Evolutionary conservation across 208 protist genomes (phyloP).

Genomic region (Wallacemonas collosoma): DNA sequence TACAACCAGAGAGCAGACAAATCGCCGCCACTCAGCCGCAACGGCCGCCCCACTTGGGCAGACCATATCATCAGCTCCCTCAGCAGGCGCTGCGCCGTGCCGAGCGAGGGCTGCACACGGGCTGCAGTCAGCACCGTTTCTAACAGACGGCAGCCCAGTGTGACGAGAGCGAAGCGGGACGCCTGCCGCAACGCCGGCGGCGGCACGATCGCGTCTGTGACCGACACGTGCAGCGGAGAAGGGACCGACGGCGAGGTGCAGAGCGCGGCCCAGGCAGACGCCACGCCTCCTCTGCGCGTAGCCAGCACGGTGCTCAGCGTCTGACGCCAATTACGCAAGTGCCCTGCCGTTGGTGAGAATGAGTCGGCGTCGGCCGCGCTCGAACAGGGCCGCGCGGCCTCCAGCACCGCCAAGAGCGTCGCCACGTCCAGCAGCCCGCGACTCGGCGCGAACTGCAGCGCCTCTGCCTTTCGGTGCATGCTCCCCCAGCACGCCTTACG

Average conservation of each 20-base stretch:
- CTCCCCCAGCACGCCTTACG: conserved; percentile 38
- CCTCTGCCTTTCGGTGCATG: conserved; percentile 57
- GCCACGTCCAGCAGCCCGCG: conserved; percentile 58
- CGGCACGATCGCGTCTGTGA: too few relatives aligned
- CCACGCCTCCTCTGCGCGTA: not conserved
- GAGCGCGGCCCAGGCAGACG: conserved; percentile 22
- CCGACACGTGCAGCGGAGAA: too few relatives aligned
- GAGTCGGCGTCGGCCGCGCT: conserved; percentile 5
- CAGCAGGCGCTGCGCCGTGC: conserved; percentile 29
- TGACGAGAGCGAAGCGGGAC: conserved; percentile 43
- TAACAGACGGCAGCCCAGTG: conserved; percentile 30
- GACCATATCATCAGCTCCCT: conserved; percentile 30
- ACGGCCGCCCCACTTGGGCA: conserved; percentile 27
- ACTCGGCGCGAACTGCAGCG: conserved; percentile 59
- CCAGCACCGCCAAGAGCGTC: conserved; percentile 36
- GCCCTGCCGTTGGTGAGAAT: not conserved
- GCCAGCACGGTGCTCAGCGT: not conserved
- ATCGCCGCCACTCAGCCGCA: conserved; percentile 23
- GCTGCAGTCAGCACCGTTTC: conserved; percentile 1
- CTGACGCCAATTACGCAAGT: not conserved
- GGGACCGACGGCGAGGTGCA: not conserved
- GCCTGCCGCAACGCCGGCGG: conserved; percentile 8
- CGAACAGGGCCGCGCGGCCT: conserved; percentile 26
- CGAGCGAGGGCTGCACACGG: conserved; percentile 9
- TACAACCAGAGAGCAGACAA: conserved; percentile 27